These are phyloP conservation scores for Exutisphaerella laricina DNA, from an alignment of 2,329 filamentous ascomycete genomes.

Conservation along the genomic window DNA sequence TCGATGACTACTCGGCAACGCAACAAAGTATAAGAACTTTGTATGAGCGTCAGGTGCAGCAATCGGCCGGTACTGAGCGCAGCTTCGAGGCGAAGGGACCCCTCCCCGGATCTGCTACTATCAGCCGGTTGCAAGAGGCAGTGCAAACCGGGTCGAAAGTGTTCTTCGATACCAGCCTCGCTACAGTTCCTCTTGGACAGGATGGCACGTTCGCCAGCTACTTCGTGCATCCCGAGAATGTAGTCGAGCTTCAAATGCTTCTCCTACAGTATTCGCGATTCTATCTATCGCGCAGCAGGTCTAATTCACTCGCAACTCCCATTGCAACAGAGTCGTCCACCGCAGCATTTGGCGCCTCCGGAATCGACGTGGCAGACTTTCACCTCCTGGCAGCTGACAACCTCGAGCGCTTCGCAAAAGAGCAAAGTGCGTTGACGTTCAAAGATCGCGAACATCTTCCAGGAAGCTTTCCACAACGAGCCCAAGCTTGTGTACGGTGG, in stretches of 20 bases:
- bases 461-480: constrained; percentile 29
- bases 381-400: constrained; percentile 46
- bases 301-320: constrained; percentile 24
- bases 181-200: constrained; percentile 43
- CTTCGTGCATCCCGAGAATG: constrained; percentile 51
- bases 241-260: constrained; percentile 50
- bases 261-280: constrained; percentile 47
- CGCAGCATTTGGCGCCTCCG: constrained; percentile 14
- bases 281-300: constrained; percentile 28
- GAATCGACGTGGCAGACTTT: constrained; percentile 33
- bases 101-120: constrained; percentile 18
- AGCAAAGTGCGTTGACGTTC: constrained; percentile 42
- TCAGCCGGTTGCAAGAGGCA: constrained; percentile 36
- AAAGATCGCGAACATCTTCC: constrained; percentile 33
- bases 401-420: constrained; percentile 41
- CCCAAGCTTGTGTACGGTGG: constrained; percentile 27
- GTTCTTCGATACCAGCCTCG: constrained; percentile 47
- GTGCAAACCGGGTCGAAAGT: constrained; percentile 38
- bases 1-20: constrained; percentile 46
- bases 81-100: constrained; percentile 14
- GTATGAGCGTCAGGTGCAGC: constrained; percentile 35
- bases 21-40: constrained; percentile 42
- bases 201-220: constrained; percentile 46
- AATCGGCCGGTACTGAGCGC: constrained; percentile 12
- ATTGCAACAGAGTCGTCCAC: constrained; percentile 21